phyloP scores from a whole-genome alignment of 768 basidiomycete species.

The Suillus subalutaceus region DNA sequence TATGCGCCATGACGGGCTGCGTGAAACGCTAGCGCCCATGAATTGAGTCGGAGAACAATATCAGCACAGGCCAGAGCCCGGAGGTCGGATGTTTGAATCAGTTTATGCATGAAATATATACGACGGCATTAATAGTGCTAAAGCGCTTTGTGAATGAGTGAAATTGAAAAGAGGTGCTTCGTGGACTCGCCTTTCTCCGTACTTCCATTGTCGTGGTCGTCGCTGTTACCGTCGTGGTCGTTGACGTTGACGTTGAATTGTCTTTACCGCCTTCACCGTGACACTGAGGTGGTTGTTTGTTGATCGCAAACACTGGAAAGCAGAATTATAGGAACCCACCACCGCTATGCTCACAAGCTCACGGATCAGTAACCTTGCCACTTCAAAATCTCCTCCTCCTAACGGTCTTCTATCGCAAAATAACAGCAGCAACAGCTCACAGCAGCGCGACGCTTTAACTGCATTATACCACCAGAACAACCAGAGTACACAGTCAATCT shows the following conservation, averaged over 20 bases:
- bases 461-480: conserved; percentile 33
- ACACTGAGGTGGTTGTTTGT: conserved; percentile 32
- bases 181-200: conserved; percentile 13
- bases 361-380: conserved; percentile 34
- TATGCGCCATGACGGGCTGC: background rate
- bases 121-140: background rate
- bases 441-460: conserved; percentile 33
- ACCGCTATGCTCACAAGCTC: conserved; percentile 36
- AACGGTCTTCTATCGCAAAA: conserved; percentile 19
- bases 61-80: background rate
- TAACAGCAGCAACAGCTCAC: conserved; percentile 26
- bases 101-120: background rate
- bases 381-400: conserved; percentile 30
- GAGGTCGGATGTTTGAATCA: conserved; percentile 4
- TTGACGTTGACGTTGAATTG: conserved; percentile 14
- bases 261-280: conserved; percentile 6
- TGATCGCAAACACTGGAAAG: conserved; percentile 28
- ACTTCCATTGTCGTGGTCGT: conserved; percentile 12
- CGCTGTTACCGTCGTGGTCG: conserved; percentile 9
- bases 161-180: conserved; percentile 3
- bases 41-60: background rate
- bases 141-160: conserved; percentile 6
- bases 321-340: conserved; percentile 16
- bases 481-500: conserved; percentile 22
- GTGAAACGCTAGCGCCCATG: background rate